Base-by-base conservation (phyloP, 352 stramenopile genomes). In the Phytophthora pistaciae region DNA sequence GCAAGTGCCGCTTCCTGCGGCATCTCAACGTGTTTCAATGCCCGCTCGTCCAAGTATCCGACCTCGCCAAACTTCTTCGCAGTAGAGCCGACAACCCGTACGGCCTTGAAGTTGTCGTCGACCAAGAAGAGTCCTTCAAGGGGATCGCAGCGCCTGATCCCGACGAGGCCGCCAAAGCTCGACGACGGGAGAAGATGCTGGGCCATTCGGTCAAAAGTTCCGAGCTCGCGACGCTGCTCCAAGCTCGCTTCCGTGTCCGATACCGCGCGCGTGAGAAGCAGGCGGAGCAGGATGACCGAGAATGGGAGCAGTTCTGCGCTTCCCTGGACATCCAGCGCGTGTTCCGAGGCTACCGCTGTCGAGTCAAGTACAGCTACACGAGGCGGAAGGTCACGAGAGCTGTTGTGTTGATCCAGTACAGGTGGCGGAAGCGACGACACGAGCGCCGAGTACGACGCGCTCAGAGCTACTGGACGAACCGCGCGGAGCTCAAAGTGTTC, bases 241-340 rank as follows among this genome's bases (percentile, higher is more conserved):
- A 93, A 53, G 56, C 80, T 20, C 72, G 64, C 8, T 92, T 86
- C 36, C 63, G 75, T 31, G 65, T 75, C 3, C 64, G 75, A 50
- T 66, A 68, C n/a, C 74, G 67, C 3, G 72, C 68, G 5, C 48
- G 78, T 5, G 58, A 67, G 40, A 80, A 81, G 44, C 60, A 64
- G 3, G 42, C 66, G 14, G 11, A 68, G 9, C 42, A 78, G 9
- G 53, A 82, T 27, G 46, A 72, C 3, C 66, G 66, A 7, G 74
- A 85, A 3, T 91, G 80, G 82, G 70, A 72, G 31, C 56, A 78
- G 40, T 85, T 88, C 29, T 91, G 83, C 61, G 77, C 76, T 10
- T 82, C 83, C 0, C 49, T 90, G 20, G 82, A 92, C 27, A 92
- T 93, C 10, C 85, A 94, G 49, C 82, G 85, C 9, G 61, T 89